These are phyloP conservation scores for Verticillium klebahnii DNA, from an alignment of 2,329 filamentous ascomycete genomes.

Conservation along the genomic window DNA sequence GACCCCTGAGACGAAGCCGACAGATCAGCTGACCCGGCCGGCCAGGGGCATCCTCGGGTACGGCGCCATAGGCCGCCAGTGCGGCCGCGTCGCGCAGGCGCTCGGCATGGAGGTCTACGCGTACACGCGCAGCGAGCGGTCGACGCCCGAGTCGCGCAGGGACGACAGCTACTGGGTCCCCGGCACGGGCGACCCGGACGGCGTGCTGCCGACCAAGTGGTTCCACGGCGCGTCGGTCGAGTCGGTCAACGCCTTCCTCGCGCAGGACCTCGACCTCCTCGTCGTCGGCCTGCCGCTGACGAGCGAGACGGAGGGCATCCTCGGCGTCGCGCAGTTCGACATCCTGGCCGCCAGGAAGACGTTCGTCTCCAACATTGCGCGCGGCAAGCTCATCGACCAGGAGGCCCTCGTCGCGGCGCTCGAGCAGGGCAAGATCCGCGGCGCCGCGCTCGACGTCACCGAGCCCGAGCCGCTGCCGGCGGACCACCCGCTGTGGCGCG, in stretches of 20 bases:
- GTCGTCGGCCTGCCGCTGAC: conserved; percentile 50
- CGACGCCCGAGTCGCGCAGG: conserved; percentile 57
- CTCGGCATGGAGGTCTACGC: conserved; percentile 70
- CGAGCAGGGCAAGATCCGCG: conserved; percentile 37
- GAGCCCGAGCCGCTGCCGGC: conserved; percentile 72
- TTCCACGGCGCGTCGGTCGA: conserved; percentile 39
- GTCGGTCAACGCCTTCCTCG: conserved; percentile 45
- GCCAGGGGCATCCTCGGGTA: conserved; percentile 48
- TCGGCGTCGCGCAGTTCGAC: conserved; percentile 46
- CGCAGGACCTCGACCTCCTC: conserved; percentile 46
- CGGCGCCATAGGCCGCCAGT: conserved; percentile 49
- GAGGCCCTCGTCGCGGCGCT: conserved; percentile 58
- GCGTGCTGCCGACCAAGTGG: conserved; percentile 44
- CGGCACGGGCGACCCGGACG: conserved; percentile 54
- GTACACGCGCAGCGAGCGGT: conserved; percentile 67
- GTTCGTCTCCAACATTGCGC: conserved; percentile 67
- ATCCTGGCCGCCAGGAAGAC: conserved; percentile 42
- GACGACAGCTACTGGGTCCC: conserved; percentile 66
- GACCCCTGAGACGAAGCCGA: background rate
- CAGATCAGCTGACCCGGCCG: background rate
- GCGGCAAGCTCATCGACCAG: conserved; percentile 47
- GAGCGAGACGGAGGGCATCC: conserved; percentile 37
- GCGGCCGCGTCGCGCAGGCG: conserved; percentile 53
- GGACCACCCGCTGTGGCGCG: conserved; percentile 64
- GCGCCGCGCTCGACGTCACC: conserved; percentile 73